Base-by-base conservation (phyloP, 1,284 basidiomycete species). In the Moniliella sp. region DNA sequence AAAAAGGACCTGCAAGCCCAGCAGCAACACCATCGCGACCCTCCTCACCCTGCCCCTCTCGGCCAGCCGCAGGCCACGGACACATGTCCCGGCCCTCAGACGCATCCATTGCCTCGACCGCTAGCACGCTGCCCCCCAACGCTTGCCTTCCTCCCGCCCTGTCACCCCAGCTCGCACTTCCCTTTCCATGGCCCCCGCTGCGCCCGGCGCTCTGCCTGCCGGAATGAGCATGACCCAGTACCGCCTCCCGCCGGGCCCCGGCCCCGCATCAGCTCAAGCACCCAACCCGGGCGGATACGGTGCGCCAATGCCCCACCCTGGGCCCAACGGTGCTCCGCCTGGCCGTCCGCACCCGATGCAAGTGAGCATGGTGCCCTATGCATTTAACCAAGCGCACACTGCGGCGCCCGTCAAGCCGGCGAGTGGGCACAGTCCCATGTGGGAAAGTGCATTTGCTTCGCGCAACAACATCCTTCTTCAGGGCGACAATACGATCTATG, bases 401-500 rank as follows among this genome's bases (percentile, higher is more conserved):
- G 28, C 36, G 11, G 29, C 33, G 8, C 47, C 42, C 0, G 19
- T 38, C 18, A 44, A 42, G 15, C 39, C 40, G 5, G 39, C 41
- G 9, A n/a, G 8, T n/a, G 8, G 8, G 21, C 7, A 7, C 21
- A 23, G 21, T n/a, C 21, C 21, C 21, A 23, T 50, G 18, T 47
- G 54, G 43, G 55, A 57, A 29, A 48, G 43, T 8, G 48, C 56
- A 1, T 40, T 44, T 0, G 44, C 50, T 15, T 54, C 50, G 18
- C 46, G 56, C 27, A 45, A 42, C 36, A 48, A 57, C 30, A 57
- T 58, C 13, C 43, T 58, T 12, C 55, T 58, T 26, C 45, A 48
- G 27, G 50, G 53, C 17, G 53, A 56, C 28, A 43, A 44, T 7
- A 45, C 48, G n/a, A 45, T 51, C 16, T 53, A n/a, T n/a, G n/a